phyloP scores from a whole-genome alignment of 1,284 basidiomycete species.

The Cryptococcus sp. region DNA sequence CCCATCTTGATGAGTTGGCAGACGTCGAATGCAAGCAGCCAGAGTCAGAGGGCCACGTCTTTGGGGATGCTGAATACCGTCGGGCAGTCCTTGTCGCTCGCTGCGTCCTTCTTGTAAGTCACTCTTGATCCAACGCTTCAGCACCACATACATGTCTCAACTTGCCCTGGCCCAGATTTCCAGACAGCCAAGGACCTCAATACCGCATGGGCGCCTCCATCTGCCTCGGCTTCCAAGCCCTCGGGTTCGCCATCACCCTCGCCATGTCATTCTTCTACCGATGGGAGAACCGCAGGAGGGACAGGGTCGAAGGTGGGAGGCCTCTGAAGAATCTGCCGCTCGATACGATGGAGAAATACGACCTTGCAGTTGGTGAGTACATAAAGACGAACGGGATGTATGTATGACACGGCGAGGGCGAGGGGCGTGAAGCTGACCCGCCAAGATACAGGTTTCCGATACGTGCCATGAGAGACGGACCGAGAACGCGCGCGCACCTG shows the following conservation, averaged over 20 bases:
- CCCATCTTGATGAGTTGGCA: conserved; percentile 47
- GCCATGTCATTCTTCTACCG: conserved; percentile 48
- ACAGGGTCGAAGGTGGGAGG: conserved; percentile 48
- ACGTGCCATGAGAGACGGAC: conserved; percentile 7
- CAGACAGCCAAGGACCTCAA: conserved; percentile 44
- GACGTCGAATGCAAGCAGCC: conserved; percentile 39
- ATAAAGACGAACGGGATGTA: too few species aligned
- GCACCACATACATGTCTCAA: too few species aligned
- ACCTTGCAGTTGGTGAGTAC: conserved; percentile 34
- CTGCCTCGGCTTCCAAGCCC: conserved; percentile 49
- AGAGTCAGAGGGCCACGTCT: conserved; percentile 48
- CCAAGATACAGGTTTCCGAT: conserved; percentile 15
- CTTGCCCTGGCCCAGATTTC: conserved; percentile 38
- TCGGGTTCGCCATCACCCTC: conserved; percentile 46
- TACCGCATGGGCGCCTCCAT: conserved; percentile 49
- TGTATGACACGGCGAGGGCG: too few species aligned
- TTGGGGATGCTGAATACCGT: conserved; percentile 53
- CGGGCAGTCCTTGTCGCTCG: conserved; percentile 51
- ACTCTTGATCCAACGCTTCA: neutral
- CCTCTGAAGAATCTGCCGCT: conserved; percentile 33
- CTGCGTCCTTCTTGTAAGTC: conserved; percentile 47
- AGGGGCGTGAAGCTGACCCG: too few species aligned
- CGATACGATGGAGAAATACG: conserved; percentile 33
- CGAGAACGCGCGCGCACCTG: too few species aligned
- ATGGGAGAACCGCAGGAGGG: conserved; percentile 48